phyloP scores from a whole-genome alignment of 2,329 filamentous ascomycete genomes.

The Aspergillus sp. region DNA sequence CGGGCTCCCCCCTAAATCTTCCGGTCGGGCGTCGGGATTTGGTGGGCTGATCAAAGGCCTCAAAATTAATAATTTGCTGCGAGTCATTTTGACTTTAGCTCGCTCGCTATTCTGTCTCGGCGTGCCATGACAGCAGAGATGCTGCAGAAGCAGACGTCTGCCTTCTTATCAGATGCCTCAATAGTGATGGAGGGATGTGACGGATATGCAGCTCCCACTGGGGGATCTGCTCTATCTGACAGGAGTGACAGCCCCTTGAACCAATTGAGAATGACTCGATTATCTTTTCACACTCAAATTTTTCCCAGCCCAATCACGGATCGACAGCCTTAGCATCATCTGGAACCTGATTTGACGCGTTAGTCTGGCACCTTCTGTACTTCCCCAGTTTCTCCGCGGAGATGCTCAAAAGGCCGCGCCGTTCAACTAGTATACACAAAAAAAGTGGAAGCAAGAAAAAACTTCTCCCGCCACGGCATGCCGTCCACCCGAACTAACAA shows the following conservation, averaged over 20 bases:
- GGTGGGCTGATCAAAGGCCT: constrained; percentile 4
- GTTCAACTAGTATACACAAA: not conserved
- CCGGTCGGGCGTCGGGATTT: not conserved
- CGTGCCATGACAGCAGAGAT: not conserved
- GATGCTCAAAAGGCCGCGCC: not conserved
- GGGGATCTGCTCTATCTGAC: not conserved
- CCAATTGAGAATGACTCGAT: not conserved
- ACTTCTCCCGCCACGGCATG: constrained; percentile 8
- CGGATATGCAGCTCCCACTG: not conserved
- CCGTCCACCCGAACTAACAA: not conserved
- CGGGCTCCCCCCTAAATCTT: not conserved
- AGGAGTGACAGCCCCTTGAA: not conserved
- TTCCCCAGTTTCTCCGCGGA: constrained; percentile 11
- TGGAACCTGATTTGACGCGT: not conserved
- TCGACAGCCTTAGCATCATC: constrained; percentile 3
- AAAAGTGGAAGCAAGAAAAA: constrained; percentile 3
- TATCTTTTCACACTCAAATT: not conserved
- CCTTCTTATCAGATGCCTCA: not conserved
- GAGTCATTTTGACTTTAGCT: not conserved
- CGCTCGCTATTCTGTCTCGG: not conserved
- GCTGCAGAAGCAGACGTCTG: not conserved
- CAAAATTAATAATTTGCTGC: not conserved
- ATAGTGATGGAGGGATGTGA: not conserved
- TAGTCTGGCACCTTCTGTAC: not conserved
- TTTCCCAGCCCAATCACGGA: not conserved